Base-by-base conservation (phyloP, 257 asterid species). In the Coffea eugenioides region DNA sequence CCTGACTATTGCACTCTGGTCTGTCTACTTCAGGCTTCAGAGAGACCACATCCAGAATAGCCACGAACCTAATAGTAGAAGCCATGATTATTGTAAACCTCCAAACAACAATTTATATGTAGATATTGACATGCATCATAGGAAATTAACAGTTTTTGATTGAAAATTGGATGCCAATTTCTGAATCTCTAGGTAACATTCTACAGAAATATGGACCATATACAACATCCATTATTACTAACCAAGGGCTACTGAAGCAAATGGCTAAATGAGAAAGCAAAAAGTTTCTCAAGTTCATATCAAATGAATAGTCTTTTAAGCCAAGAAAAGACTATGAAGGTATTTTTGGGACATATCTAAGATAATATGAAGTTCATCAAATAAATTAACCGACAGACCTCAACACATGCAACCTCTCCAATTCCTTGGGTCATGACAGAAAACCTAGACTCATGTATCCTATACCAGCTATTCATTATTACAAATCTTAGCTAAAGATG, bases 1-100 rank as follows among this genome's bases (percentile, higher is more conserved):
- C 84, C 79, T 81, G 87, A 77, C 66, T 69, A 64, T 74, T 59
- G 71, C 83, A 86, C 80, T 89, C 91, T 49, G 85, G 84, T 79
- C 89, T 90, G 69, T 91, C 97, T 77, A 79, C 84, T 66, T 84
- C 93, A 45, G 97, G 99, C 92, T 96, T 96, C 91, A 94, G 81
- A 34, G 97, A 86, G 84, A 78, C 86, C 84, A 88, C 97, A 80
- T 96, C 99, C 90, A 96, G 86, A 80, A 90, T 87, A 64, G 91
- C 86, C 74, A 96, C 93, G 79, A 94, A 92, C 89, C 99, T 95
- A 91, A 64, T 79, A 84, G 77, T 6, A 69, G 64, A 73, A 71
- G 18, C 69, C 11, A 2, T 52, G 36, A 23, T 59, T 25, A 76
- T 62, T 64, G 34, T 27, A 64, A 48, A 73, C 65, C 67, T 74